phyloP scores from a whole-genome alignment of 163 green algal genomes.

The Scenedesmus sp. region DNA sequence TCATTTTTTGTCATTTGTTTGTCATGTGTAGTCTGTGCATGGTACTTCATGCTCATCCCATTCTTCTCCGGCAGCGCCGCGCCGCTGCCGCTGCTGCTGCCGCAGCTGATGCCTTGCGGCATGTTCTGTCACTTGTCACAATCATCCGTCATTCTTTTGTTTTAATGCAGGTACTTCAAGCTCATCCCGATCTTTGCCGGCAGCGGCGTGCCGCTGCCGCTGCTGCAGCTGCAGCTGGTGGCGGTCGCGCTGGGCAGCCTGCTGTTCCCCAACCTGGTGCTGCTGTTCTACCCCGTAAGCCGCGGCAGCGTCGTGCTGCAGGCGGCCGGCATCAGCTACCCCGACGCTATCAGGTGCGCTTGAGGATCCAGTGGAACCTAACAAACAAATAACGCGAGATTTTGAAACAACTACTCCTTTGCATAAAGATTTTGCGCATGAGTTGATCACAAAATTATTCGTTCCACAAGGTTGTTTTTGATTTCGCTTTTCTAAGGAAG shows the following conservation, averaged over 20 bases:
- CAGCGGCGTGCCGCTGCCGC: not conserved
- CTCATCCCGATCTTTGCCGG: not conserved
- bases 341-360: conserved; percentile 33
- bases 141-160: not conserved
- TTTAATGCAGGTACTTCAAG: not conserved
- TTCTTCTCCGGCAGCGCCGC: not conserved
- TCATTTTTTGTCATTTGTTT: no score
- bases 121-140: not conserved
- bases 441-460: no score
- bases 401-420: no score
- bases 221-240: conserved; percentile 1
- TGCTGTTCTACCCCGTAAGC: conserved; percentile 50
- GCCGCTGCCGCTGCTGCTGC: conserved; percentile 1
- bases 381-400: no score
- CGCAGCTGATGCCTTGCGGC: conserved; percentile 23
- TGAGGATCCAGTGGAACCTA: no score
- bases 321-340: conserved; percentile 27
- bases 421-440: no score
- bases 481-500: no score
- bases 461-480: no score
- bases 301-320: conserved; percentile 28
- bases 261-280: conserved; percentile 43
- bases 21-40: no score
- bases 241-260: conserved; percentile 3
- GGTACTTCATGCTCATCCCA: not conserved